Evolutionary conservation across 306 rosid species (phyloP).

Genomic region (Lathyrus oleraceus): DNA sequence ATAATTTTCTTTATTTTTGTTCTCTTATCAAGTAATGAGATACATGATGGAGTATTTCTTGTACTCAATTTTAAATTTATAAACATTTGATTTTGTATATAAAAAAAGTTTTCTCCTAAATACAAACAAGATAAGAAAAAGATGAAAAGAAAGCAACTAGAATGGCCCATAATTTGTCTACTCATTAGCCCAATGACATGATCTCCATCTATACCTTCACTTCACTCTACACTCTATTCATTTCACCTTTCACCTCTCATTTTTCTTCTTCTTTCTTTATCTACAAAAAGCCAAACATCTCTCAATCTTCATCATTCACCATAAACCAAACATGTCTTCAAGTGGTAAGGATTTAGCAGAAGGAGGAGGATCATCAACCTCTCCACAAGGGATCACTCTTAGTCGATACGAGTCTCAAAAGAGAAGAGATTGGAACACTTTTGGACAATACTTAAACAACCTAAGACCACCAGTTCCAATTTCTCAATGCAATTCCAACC

Average conservation of each 20-base stretch:
- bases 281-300: conserved; percentile 35
- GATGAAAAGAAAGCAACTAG: conserved; percentile 58
- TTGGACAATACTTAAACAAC: conserved; percentile 91
- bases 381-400: conserved; percentile 49
- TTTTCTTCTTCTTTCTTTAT: conserved; percentile 28
- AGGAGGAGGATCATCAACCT: conserved; percentile 83
- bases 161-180: conserved; percentile 87
- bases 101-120: background rate
- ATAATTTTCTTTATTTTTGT: too few species aligned
- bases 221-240: conserved; percentile 55
- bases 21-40: too few species aligned
- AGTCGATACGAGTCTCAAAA: conserved; percentile 96
- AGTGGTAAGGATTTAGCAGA: conserved; percentile 61
- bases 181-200: conserved; percentile 80
- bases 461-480: conserved; percentile 86
- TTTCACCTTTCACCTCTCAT: conserved; percentile 57
- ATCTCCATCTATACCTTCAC: conserved; percentile 55
- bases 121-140: conserved; percentile 38
- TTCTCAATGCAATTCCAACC: conserved; percentile 81
- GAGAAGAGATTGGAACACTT: conserved; percentile 98
- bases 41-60: too few species aligned
- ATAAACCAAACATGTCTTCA: conserved; percentile 44
- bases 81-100: too few species aligned
- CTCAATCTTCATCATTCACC: conserved; percentile 24
- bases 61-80: too few species aligned